phyloP scores from a whole-genome alignment of 2,329 filamentous ascomycete genomes.

The Clarireedia hainanense region DNA sequence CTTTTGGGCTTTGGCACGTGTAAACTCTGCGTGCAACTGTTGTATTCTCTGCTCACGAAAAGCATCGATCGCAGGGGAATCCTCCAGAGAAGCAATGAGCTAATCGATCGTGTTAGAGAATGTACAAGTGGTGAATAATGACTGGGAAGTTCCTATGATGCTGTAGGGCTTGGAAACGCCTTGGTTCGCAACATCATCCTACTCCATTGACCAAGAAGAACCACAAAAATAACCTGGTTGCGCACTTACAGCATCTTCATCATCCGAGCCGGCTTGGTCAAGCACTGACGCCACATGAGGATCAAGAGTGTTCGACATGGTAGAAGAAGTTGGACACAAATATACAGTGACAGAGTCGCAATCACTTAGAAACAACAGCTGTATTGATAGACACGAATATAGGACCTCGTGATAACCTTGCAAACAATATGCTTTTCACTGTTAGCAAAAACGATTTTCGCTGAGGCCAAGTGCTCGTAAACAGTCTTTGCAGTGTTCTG shows the following conservation, averaged over 20 bases:
- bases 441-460: no score
- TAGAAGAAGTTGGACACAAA: background rate
- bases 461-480: no score
- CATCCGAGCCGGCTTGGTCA: constrained; percentile 37
- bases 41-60: constrained; percentile 50
- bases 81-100: constrained; percentile 47
- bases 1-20: constrained; percentile 43
- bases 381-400: no score
- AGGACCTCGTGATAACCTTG: no score
- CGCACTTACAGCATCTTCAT: constrained; percentile 41
- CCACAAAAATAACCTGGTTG: background rate
- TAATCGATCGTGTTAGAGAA: constrained; percentile 35
- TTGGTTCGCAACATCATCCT: no score
- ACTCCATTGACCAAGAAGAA: no score
- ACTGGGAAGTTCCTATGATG: no score
- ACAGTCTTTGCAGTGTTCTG: no score
- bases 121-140: background rate
- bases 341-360: no score
- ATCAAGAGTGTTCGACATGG: constrained; percentile 31
- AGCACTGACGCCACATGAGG: constrained; percentile 42
- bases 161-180: no score
- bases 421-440: no score
- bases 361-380: no score
- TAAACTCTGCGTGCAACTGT: constrained; percentile 48
- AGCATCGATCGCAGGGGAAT: constrained; percentile 43